Percentiles rank a stretch among this genome's conserved stretches.
These are phyloP conservation scores for Solanum medicagineum DNA, from an alignment of 257 asterid species.

Conservation along the genomic window DNA sequence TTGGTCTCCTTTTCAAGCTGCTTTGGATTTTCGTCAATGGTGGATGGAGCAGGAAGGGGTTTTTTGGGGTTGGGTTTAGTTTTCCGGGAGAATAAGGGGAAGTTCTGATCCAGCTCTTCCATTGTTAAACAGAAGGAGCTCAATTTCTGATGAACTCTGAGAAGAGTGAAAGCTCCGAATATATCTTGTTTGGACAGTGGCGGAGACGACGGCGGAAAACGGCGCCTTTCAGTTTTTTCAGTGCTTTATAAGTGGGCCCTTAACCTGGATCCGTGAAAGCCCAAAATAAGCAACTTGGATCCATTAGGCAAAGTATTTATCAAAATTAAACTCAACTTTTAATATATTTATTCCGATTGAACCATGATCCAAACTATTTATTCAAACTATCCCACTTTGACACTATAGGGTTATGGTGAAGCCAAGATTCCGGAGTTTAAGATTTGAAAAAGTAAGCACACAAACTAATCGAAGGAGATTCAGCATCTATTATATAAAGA, in stretches of 20 bases:
- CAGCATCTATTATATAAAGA: no score
- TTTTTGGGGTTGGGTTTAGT: neutral
- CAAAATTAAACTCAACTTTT: no score
- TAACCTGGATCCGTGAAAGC: neutral
- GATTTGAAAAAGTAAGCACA: no score
- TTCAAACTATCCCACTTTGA: no score
- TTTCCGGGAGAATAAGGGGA: constrained; percentile 49
- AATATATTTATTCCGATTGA: no score
- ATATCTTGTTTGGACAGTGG: neutral
- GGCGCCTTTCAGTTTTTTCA: neutral
- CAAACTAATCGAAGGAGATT: no score
- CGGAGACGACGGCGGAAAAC: neutral
- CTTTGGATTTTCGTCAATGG: neutral
- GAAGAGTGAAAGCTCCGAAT: neutral
- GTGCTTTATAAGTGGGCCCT: neutral
- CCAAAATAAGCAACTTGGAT: neutral
- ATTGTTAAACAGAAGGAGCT: neutral
- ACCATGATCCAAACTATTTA: no score
- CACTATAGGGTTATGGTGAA: no score
- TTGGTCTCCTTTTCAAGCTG: constrained; percentile 40
- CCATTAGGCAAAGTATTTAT: no score
- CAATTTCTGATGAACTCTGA: neutral
- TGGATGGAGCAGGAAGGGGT: neutral
- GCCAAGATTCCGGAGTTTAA: no score
- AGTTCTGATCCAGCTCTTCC: constrained; percentile 28